These are phyloP conservation scores for Diacronema lutheri DNA, from an alignment of 78 protist genomes.

Conservation along the genomic window DNA sequence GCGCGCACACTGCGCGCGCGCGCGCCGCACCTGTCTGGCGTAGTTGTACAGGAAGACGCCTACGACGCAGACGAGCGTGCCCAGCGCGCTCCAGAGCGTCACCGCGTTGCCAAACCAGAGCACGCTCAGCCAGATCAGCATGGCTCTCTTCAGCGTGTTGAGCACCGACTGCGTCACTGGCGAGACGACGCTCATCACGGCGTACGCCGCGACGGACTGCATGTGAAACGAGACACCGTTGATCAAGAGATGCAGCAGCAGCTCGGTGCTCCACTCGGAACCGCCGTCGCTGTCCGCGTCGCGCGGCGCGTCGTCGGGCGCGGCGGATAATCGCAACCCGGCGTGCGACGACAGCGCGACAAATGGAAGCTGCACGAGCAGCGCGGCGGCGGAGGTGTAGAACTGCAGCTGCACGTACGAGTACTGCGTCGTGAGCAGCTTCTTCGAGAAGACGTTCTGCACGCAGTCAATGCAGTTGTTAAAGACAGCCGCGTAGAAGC, in stretches of 20 bases:
- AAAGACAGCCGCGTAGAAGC: background rate
- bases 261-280: too few relatives aligned
- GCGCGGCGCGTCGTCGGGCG: too few relatives aligned
- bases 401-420: background rate
- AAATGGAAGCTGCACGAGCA: background rate
- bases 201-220: background rate
- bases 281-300: too few relatives aligned
- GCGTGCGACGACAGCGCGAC: background rate
- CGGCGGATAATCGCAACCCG: too few relatives aligned
- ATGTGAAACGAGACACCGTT: background rate
- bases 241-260: background rate
- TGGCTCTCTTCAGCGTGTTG: background rate
- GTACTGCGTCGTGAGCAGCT: background rate
- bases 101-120: background rate
- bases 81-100: background rate
- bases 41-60: background rate
- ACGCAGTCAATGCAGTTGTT: constrained; percentile 21
- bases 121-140: background rate
- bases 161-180: background rate
- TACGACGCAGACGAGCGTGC: background rate
- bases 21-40: background rate
- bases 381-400: constrained; percentile 7
- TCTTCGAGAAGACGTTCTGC: constrained; percentile 13
- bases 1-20: too few relatives aligned
- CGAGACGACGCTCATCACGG: background rate